Conservation (phyloP, 1,139 yeast species). For the Nakaseomyces uthaithaninus region DNA sequence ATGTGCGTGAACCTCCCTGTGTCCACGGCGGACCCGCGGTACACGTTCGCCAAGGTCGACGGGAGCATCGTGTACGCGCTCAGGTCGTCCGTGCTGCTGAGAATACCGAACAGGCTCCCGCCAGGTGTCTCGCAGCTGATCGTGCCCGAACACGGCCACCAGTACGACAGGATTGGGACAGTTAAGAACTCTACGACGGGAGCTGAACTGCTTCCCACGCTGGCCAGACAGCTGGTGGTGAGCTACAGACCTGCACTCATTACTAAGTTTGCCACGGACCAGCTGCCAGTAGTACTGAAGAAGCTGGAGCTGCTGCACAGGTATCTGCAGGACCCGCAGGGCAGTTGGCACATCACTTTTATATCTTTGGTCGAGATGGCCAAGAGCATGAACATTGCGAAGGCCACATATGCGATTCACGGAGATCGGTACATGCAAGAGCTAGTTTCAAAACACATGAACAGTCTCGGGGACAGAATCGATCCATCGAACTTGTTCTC, state of each 20-base stretch:
- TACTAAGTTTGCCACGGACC: conserved; percentile 32
- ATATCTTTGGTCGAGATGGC: conserved; percentile 40
- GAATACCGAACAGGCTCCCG: conserved; percentile 41
- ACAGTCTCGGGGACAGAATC: conserved; percentile 6
- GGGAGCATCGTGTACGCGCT: conserved; percentile 50
- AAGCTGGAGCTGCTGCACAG: conserved; percentile 51
- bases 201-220: conserved; percentile 22
- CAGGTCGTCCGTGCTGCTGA: conserved; percentile 39
- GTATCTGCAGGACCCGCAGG: conserved; percentile 40
- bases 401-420: conserved; percentile 7
- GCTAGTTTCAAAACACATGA: conserved; percentile 3
- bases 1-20: conserved; percentile 41
- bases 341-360: conserved; percentile 45
- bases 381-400: conserved; percentile 25
- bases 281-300: conserved; percentile 32
- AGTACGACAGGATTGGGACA: conserved; percentile 26
- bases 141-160: conserved; percentile 26
- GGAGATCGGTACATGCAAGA: conserved; percentile 10
- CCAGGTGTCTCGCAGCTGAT: conserved; percentile 19
- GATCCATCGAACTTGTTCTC: conserved; percentile 22
- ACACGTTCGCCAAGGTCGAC: conserved; percentile 46
- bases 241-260: conserved; percentile 24
- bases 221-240: conserved; percentile 28
- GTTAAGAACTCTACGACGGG: conserved; percentile 24
- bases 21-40: conserved; percentile 39